Evolutionary conservation across 2,329 filamentous ascomycete species (phyloP), one percentile per base, ranked within the genome.

Genomic region (Trichoderma koningiopsis): DNA sequence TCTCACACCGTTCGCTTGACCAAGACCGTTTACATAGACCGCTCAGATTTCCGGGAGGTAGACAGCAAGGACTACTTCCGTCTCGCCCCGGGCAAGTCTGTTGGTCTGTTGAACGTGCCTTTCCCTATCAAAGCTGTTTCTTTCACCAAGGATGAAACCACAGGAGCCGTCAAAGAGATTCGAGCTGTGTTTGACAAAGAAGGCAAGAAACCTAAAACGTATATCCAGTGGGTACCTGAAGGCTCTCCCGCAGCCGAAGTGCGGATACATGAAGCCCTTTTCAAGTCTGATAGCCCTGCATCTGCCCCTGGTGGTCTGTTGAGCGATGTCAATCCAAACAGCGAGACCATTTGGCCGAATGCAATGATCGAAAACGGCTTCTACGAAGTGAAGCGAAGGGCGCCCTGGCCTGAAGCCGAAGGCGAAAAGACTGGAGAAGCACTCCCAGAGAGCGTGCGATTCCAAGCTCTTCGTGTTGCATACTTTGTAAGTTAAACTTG

Each of bases 381-480:
- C 73, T 86, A 92, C 56, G 91, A 96, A 75, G 87, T 97, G 37
- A 85, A 82, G 72, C 79, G 81, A 47, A 82, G 89, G n/a, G 92
- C 91, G 5, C 92, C 92, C 4, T 95, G 92, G 92, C 92, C 92
- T 5, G 89, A 91, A 79, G 89, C 87, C 10, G 91, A 92, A 78
- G 86, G 82, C 69, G 84, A 87, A 72, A 81, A 85, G 70, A 86
- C 85, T 19, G 53, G 55, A 29, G 63, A 66, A 6, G 83, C 82
- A 47, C 89, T 89, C 2, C 86, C 87, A 27, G 91, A 92, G 81
- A 90, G 85, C 60, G 90, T 97, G 4, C 85, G 94, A 43, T 97
- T 97, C 85, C 94, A 97, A 83, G 94, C 88, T 2, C 89, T 96
- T 84, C 86, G 94, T 14, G 91, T 93, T 53, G 94, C 90, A 4